Evolutionary conservation across 1,139 yeast genomes (phyloP), one percentile per base, ranked within the genome.

Genomic region (Citeromyces hawaiiensis): DNA sequence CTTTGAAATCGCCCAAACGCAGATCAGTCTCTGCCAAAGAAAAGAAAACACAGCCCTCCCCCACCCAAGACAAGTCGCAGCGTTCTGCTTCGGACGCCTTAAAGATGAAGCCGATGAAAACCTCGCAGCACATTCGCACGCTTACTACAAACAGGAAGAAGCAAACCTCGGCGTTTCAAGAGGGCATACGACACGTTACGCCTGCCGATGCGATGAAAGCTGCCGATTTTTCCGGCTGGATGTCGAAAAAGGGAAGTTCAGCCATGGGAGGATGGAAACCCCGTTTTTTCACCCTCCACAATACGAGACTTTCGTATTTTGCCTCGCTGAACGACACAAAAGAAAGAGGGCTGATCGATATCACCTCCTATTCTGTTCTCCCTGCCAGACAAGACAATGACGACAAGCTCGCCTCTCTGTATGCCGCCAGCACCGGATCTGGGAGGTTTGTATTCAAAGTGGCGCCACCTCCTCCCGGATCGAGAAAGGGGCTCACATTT

Each of bases 381-480:
- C 93, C 93, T 2, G 79, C 81, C 1, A 66, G 60, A 43, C 15
- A 30, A n/a, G 73, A 76, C 39, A 83, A 79, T 41, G 69, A 68
- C 42, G 79, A 76, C 41, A 96, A 87, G 56, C 74, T 82, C 53
- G 77, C 87, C 36, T 83, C 96, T 0, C 62, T 88, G 41, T 83
- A 83, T 60, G 96, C 97, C 1, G 91, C 96, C 1, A 78, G 93
- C 30, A 83, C 95, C 3, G 96, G 96, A 11, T 83, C 83, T 40
- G 97, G 97, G 14, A 69, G 94, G 37, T 85, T 76, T 55, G 87
- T 96, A 53, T 91, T 91, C 64, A 91, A 91, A 57, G 59, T 91
- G 13, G 77, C 88, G 2, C 99, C 99, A 4, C 99, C 99, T 1
- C 96, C 94, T 1, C 98, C 98, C 0, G 99, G 99, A 0, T 83